phyloP scores from a whole-genome alignment of 495 filamentous ascomycete species.

The Trichoderma reesei region DNA sequence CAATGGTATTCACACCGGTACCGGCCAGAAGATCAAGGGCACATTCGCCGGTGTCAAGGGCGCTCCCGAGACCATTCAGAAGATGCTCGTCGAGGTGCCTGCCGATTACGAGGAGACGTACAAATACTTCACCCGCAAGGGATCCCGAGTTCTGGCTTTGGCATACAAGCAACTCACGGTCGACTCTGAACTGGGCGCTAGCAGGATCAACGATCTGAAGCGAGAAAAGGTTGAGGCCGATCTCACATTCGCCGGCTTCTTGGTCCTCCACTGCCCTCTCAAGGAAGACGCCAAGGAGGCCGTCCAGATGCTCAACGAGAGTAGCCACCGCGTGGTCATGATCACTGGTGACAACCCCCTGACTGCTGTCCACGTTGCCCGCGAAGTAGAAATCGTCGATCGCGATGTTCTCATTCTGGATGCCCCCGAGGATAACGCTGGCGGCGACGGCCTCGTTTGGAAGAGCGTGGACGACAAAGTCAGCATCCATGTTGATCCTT shows the following conservation, averaged over 20 bases:
- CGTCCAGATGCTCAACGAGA: slow-evolving; percentile 96
- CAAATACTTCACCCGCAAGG: slow-evolving; percentile 94
- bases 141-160: slow-evolving; percentile 84
- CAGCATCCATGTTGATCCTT: slow-evolving; percentile 79
- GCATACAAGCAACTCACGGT: slow-evolving; percentile 82
- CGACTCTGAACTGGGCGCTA: slow-evolving; percentile 69
- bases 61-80: slow-evolving; percentile 89
- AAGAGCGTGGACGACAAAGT: slow-evolving; percentile 86
- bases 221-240: slow-evolving; percentile 84
- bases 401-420: slow-evolving; percentile 91
- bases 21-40: slow-evolving; percentile 59
- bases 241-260: slow-evolving; percentile 84
- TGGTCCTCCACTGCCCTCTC: slow-evolving; percentile 88
- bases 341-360: slow-evolving; percentile 98
- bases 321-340: slow-evolving; percentile 97
- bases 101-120: slow-evolving; percentile 93
- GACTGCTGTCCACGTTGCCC: slow-evolving; percentile 91
- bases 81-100: slow-evolving; percentile 77
- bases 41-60: slow-evolving; percentile 96
- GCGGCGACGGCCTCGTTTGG: slow-evolving; percentile 81
- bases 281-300: slow-evolving; percentile 94
- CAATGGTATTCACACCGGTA: slow-evolving; percentile 52
- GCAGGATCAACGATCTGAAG: slow-evolving; percentile 82
- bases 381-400: slow-evolving; percentile 95
- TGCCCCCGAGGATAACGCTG: slow-evolving; percentile 80